Conservation (phyloP, 2,329 filamentous ascomycete species). For the Endocalyx cinctus region DNA sequence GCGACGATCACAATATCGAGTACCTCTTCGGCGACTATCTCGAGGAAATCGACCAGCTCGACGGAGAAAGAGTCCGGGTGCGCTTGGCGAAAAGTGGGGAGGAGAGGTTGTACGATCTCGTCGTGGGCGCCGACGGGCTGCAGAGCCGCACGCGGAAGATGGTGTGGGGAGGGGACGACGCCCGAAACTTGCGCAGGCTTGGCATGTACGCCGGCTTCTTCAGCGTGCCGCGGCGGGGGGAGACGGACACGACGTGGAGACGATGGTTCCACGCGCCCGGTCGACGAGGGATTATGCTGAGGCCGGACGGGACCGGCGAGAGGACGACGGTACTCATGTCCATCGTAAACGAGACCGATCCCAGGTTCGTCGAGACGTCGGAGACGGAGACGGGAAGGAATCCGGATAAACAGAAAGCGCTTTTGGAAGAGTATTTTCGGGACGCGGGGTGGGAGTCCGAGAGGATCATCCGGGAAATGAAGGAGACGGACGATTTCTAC, state of each 20-base stretch:
- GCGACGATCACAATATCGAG: conserved; percentile 10
- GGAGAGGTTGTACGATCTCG: conserved; percentile 43
- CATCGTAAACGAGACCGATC: conserved; percentile 21
- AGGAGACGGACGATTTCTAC: conserved; percentile 39
- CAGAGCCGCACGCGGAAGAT: conserved; percentile 40
- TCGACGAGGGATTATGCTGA: too few species aligned
- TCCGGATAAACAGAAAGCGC: conserved; percentile 32
- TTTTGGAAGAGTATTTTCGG: conserved; percentile 34
- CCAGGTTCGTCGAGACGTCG: conserved; percentile 7
- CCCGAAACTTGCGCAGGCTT: background rate
- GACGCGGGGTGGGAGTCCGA: conserved; percentile 42
- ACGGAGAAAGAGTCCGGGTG: conserved; percentile 18
- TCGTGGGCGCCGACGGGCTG: conserved; percentile 52
- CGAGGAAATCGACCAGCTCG: conserved; percentile 21
- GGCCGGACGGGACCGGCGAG: conserved; percentile 13
- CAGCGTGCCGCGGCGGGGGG: too few species aligned
- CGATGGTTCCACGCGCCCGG: too few species aligned
- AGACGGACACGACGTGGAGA: too few species aligned
- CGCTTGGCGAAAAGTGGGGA: conserved; percentile 37
- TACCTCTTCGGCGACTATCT: conserved; percentile 25
- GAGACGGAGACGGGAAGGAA: conserved; percentile 4
- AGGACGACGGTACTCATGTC: conserved; percentile 15
- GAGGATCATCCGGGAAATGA: conserved; percentile 32
- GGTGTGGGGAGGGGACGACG: conserved; percentile 21
- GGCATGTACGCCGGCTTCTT: background rate